A percentile compares a stretch with the other conserved stretches of the same genome.
Conservation (phyloP, 140 eudicot genomes). For the Senecio squalidus region DNA sequence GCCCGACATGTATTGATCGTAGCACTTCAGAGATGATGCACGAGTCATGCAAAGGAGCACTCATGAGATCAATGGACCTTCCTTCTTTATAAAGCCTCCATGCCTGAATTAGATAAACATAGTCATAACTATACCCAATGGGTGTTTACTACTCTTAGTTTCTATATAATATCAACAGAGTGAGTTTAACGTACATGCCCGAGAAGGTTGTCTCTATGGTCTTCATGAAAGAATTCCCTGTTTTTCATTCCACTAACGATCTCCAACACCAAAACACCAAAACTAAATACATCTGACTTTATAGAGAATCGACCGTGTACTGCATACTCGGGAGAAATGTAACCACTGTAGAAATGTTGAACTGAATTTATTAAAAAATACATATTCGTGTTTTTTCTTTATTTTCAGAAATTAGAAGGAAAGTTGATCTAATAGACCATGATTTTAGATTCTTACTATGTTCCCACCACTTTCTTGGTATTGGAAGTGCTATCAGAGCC, state of each 20-base stretch:
- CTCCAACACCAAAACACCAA: slow-evolving; percentile 29
- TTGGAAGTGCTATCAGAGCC: slow-evolving; percentile 10
- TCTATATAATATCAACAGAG: background rate
- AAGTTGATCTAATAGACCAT: background rate
- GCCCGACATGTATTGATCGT: slow-evolving; percentile 24
- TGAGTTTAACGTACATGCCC: slow-evolving; percentile 21
- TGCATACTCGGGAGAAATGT: slow-evolving; percentile 33
- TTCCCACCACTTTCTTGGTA: slow-evolving; percentile 23
- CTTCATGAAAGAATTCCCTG: slow-evolving; percentile 20
- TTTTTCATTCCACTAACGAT: slow-evolving; percentile 27
- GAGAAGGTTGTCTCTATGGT: slow-evolving; percentile 26
- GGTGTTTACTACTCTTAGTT: background rate
- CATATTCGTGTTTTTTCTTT: background rate
- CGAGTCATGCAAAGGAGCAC: slow-evolving; percentile 2
- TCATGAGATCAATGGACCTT: slow-evolving; percentile 8
- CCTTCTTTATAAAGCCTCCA: slow-evolving; percentile 25
- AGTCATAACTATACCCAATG: background rate
- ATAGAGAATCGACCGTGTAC: slow-evolving; percentile 21
- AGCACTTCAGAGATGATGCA: slow-evolving; percentile 6
- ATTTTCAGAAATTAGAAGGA: background rate
- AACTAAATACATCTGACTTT: slow-evolving; percentile 35
- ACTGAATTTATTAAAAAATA: background rate
- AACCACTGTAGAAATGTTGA: slow-evolving; percentile 13
- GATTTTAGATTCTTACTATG: slow-evolving; percentile 23
- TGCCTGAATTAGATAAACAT: slow-evolving; percentile 17